A percentile compares a stretch with the other conserved stretches of the same genome.
These are phyloP conservation scores for Hypoxylon sp. DNA, from an alignment of 2,329 filamentous ascomycete genomes.

Conservation along the genomic window DNA sequence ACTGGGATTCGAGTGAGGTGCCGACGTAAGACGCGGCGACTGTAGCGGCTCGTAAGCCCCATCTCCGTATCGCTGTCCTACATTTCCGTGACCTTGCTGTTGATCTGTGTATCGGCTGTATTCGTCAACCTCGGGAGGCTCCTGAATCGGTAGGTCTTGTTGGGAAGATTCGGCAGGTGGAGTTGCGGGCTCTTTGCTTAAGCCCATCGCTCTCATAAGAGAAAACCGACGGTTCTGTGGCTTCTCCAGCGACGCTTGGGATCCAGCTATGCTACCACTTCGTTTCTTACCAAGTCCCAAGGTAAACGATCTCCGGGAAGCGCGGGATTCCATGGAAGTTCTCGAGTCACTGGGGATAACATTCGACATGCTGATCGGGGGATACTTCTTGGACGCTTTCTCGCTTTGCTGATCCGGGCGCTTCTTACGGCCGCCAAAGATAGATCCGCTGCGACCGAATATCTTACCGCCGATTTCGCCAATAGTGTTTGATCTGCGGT, in stretches of 20 bases:
- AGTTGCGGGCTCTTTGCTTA: constrained; percentile 66
- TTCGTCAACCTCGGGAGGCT: constrained; percentile 57
- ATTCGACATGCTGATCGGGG: constrained; percentile 90
- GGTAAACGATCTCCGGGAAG: constrained; percentile 76
- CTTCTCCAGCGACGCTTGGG: constrained; percentile 69
- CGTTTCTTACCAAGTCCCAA: constrained; percentile 77
- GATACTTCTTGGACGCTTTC: constrained; percentile 80
- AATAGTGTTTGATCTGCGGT: constrained; percentile 80
- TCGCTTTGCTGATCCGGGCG: constrained; percentile 53
- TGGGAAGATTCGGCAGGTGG: constrained; percentile 64
- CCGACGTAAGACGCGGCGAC: constrained; percentile 48
- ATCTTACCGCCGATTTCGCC: constrained; percentile 86
- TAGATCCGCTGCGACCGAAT: constrained; percentile 84
- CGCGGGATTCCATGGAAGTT: constrained; percentile 76
- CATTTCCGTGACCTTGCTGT: constrained; percentile 38
- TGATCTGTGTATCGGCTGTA: constrained; percentile 54
- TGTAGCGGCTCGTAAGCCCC: constrained; percentile 55
- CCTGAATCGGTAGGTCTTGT: constrained; percentile 66
- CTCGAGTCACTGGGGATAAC: constrained; percentile 71
- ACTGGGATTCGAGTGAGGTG: constrained; percentile 49
- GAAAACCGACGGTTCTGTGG: constrained; percentile 72
- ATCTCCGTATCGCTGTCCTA: constrained; percentile 54
- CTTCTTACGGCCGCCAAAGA: constrained; percentile 73
- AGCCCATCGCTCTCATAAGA: constrained; percentile 74
- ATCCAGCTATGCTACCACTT: constrained; percentile 73